These are phyloP conservation scores for Aquilaria sinensis DNA, from an alignment of 345 rosid species.

Conservation along the genomic window DNA sequence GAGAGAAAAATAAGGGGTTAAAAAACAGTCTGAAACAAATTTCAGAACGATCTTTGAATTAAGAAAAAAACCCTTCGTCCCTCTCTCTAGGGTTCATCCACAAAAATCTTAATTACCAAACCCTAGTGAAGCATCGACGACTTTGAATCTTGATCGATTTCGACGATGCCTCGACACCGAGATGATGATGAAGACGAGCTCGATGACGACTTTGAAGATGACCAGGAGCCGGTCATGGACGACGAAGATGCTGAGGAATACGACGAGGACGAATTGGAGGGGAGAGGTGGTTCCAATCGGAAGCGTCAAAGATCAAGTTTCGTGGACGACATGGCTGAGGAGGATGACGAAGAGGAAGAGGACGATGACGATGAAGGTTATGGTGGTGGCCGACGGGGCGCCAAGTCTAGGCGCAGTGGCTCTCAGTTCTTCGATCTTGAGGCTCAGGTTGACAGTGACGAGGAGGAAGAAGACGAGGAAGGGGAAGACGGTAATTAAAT, in stretches of 20 bases:
- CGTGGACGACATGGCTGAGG: conserved; percentile 82
- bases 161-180: conserved; percentile 40
- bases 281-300: conserved; percentile 23
- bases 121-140: no score
- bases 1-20: no score
- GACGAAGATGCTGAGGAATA: conserved; percentile 59
- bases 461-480: conserved; percentile 84
- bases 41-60: no score
- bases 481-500: conserved; percentile 64
- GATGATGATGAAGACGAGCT: conserved; percentile 47
- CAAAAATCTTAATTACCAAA: no score
- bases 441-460: conserved; percentile 80
- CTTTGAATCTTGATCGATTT: conserved; percentile 8
- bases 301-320: conserved; percentile 80
- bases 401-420: conserved; percentile 28
- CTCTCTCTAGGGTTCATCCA: no score
- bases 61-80: no score
- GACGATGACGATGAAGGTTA: conserved; percentile 63
- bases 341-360: conserved; percentile 75
- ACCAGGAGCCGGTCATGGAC: conserved; percentile 27
- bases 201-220: conserved; percentile 39
- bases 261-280: conserved; percentile 23
- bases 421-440: conserved; percentile 51
- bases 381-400: conserved; percentile 35
- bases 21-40: no score